phyloP scores from a whole-genome alignment of 768 basidiomycete species.

The Boletus rubescentipes region DNA sequence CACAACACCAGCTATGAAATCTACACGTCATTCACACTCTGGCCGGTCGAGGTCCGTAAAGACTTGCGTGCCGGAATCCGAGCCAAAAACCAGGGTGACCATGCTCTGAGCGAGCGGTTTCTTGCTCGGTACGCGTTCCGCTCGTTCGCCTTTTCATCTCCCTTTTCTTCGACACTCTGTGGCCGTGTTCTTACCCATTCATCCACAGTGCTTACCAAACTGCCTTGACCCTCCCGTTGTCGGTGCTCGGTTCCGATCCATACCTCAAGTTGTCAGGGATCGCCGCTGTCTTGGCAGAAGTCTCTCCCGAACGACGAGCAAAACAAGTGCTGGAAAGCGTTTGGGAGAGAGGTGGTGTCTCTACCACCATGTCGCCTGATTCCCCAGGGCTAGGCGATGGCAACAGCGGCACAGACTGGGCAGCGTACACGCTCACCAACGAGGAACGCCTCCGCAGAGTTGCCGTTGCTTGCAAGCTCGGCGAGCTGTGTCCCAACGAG shows the following conservation, averaged over 20 bases:
- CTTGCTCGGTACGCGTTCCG: slow-evolving; percentile 47
- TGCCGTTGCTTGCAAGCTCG: slow-evolving; percentile 47
- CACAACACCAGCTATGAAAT: slow-evolving; percentile 48
- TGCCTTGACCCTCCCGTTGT: slow-evolving; percentile 43
- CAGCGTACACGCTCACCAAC: slow-evolving; percentile 27
- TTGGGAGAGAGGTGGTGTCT: slow-evolving; percentile 19
- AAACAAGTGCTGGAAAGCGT: slow-evolving; percentile 24
- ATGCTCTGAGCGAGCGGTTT: slow-evolving; percentile 48
- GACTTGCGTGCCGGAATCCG: slow-evolving; percentile 67
- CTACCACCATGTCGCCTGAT: neutral
- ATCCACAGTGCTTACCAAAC: slow-evolving; percentile 53
- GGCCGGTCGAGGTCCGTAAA: slow-evolving; percentile 61
- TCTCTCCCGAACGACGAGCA: slow-evolving; percentile 34
- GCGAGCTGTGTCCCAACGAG: slow-evolving; percentile 36
- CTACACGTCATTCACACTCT: slow-evolving; percentile 57
- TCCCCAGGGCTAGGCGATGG: slow-evolving; percentile 2
- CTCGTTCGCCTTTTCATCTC: neutral
- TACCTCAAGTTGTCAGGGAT: slow-evolving; percentile 70
- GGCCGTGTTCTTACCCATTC: neutral
- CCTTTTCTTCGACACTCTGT: neutral
- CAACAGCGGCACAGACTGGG: slow-evolving; percentile 16
- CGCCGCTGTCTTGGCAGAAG: slow-evolving; percentile 57
- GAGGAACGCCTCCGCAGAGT: slow-evolving; percentile 44
- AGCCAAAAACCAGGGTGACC: slow-evolving; percentile 59
- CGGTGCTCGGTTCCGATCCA: slow-evolving; percentile 41